phyloP scores from a whole-genome alignment of 2,329 filamentous ascomycete species.

The Parastagonospora nodorum region DNA sequence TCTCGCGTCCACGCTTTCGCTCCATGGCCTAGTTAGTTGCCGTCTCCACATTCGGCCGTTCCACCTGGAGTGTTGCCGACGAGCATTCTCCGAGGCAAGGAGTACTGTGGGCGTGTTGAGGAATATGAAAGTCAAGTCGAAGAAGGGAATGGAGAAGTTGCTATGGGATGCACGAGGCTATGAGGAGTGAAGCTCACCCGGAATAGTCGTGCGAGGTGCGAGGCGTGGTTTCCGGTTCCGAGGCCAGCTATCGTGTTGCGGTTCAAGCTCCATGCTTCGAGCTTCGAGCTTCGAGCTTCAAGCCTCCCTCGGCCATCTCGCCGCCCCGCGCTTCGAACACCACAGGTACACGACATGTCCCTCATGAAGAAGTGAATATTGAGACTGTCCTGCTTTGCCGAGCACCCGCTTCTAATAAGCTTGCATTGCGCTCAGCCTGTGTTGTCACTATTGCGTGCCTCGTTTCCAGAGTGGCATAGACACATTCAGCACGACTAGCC shows the following conservation, averaged over 20 bases:
- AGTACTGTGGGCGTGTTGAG: background rate
- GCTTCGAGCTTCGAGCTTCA: slow-evolving; percentile 1
- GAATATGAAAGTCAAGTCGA: background rate
- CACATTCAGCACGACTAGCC: slow-evolving; percentile 9
- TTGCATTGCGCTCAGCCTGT: background rate
- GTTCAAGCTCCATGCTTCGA: background rate
- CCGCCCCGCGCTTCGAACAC: background rate
- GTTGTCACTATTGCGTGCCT: slow-evolving; percentile 16
- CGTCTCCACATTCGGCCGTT: slow-evolving; percentile 4
- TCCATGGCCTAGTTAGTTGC: slow-evolving; percentile 3
- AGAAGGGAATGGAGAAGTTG: too few relatives aligned
- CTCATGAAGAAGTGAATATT: background rate
- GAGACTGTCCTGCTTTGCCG: too few relatives aligned
- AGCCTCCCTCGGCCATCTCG: background rate
- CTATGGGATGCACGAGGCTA: too few relatives aligned
- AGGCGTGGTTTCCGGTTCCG: too few relatives aligned
- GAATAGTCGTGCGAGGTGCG: too few relatives aligned
- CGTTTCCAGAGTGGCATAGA: slow-evolving; percentile 5
- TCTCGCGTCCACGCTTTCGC: background rate
- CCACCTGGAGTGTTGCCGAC: background rate
- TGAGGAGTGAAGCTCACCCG: too few relatives aligned
- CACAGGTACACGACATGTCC: background rate
- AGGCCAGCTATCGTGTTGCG: background rate
- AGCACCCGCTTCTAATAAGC: background rate
- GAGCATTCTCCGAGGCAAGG: background rate